Base-by-base conservation (phyloP, 2,329 filamentous ascomycete genomes). In the Pseudogymnoascus sp. region DNA sequence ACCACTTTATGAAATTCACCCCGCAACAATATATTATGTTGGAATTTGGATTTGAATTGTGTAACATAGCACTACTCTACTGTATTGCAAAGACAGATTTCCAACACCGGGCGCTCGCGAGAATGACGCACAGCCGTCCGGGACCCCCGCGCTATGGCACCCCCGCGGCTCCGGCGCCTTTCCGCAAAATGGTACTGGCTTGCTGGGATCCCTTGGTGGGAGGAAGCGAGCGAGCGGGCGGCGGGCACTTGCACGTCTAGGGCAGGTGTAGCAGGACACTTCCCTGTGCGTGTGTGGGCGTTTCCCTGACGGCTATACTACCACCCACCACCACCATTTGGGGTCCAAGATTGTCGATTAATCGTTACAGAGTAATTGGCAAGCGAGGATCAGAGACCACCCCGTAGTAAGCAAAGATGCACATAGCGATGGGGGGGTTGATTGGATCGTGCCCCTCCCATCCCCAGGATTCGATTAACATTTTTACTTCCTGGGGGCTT, bases 91-190 rank as follows among this genome's bases (percentile, higher is more conserved):
- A 15, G 41, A 15, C 41, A 47, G 21, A 29, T 47, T 29, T 47
- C 24, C 24, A 13, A 29, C 41, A 15, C 41, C 24, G 24, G 41
- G 24, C 24, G 26, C 24, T 9, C 24, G 6, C 41, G 15, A 47
- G 41, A 47, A 47, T 47, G 41, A 47, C 41, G 41, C 41, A 15
- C 41, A 47, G 13, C 41, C 41, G 41, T 47, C 41, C 41, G 41
- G 21, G 41, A 47, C 41, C 41, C 24, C 41, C 41, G 41, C 41
- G 41, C 41, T 31, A 47, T 15, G 41, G 41, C 41, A 47, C 41
- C 41, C 41, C 41, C 24, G 41, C 41, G 41, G 41, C 24, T 47
- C 41, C 13, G 41, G 41, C 41, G 41, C 41, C 41, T 47, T 47
- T 26, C 41, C 41, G 3, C 41, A 29, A 47, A 47, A 47, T 47